Evolutionary conservation across 768 basidiomycete genomes (phyloP), one percentile per base, ranked within the genome.

Genomic region (Albatrellus ellisii): DNA sequence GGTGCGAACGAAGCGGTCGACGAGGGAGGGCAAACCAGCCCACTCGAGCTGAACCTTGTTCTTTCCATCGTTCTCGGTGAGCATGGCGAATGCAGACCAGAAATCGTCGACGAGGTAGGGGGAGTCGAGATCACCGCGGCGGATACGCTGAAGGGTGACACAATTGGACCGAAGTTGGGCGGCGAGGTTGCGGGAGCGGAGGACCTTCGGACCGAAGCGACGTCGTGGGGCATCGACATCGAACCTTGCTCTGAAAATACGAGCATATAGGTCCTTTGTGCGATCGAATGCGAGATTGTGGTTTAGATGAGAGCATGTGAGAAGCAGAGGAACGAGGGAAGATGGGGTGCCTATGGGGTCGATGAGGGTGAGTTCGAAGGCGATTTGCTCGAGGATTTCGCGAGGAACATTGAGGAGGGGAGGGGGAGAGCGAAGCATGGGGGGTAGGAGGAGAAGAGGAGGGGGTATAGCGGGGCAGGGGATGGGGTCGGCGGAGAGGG

Each of bases 31-130:
- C 3, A 77, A 61, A 3, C 69, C 67, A 0, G 73, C 78, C 18
- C 58, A 61, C 43, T 69, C 47, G 36, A 83, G 70, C 57, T 76
- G 76, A 3, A 50, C 59, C 26, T 64, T 63, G 54, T 84, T 84
- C 54, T 67, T 68, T 26, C 77, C 78, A 56, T 83, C 79, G 58
- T 79, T 74, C 47, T 83, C 80, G 3, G 71, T 58, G 56, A 78
- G 55, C 65, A 84, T 70, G 32, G 78, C 51, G 39, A 69, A 73
- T 4, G 65, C 64, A 0, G 57, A 59, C 59, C 68, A 70, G 17
- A 84, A 62, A 11, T 71, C 64, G 17, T 59, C 55, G 12, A 50
- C 48, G 24, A 59, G 46, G 26, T 39, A 25, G 12, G 54, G 44
- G 10, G 53, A 42, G 28, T 49, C 46, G 32, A 66, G 50, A 42